phyloP scores from a whole-genome alignment of 495 filamentous ascomycete genomes.

The Usnea hakonensis region DNA sequence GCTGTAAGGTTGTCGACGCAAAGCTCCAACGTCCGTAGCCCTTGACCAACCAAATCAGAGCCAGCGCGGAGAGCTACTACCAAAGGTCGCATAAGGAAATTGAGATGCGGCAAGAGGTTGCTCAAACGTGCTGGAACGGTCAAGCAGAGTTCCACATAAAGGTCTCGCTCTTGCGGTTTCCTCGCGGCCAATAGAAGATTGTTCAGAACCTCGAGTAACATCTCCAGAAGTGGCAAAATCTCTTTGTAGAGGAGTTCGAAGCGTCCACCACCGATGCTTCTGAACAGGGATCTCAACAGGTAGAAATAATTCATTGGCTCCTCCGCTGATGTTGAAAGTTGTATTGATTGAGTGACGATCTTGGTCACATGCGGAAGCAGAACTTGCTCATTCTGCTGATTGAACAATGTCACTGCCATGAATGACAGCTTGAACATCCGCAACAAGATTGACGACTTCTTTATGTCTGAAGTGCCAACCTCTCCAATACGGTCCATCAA shows the following conservation, averaged over 20 bases:
- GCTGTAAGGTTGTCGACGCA: slow-evolving; percentile 98
- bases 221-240: slow-evolving; percentile 89
- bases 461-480: slow-evolving; percentile 83
- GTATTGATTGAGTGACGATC: slow-evolving; percentile 92
- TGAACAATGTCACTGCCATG: slow-evolving; percentile 98
- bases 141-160: slow-evolving; percentile 93
- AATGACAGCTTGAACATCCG: slow-evolving; percentile 97
- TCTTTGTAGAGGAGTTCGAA: slow-evolving; percentile 98
- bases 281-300: slow-evolving; percentile 81
- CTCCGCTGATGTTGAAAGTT: slow-evolving; percentile 88
- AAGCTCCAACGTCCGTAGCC: slow-evolving; percentile 84
- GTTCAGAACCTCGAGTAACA: slow-evolving; percentile 94
- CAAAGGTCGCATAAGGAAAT: slow-evolving; percentile 92
- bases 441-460: slow-evolving; percentile 83
- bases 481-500: slow-evolving; percentile 94
- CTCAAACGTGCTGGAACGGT: slow-evolving; percentile 93
- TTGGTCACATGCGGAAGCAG: slow-evolving; percentile 91
- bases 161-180: slow-evolving; percentile 82
- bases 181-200: slow-evolving; percentile 81
- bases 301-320: slow-evolving; percentile 99
- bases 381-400: slow-evolving; percentile 88
- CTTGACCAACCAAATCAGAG: slow-evolving; percentile 89
- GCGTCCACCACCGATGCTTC: slow-evolving; percentile 92
- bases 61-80: slow-evolving; percentile 89
- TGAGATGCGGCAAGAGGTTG: slow-evolving; percentile 93